These are phyloP conservation scores for Pythium insidiosum DNA, from an alignment of 352 stramenopile species.

Conservation along the genomic window DNA sequence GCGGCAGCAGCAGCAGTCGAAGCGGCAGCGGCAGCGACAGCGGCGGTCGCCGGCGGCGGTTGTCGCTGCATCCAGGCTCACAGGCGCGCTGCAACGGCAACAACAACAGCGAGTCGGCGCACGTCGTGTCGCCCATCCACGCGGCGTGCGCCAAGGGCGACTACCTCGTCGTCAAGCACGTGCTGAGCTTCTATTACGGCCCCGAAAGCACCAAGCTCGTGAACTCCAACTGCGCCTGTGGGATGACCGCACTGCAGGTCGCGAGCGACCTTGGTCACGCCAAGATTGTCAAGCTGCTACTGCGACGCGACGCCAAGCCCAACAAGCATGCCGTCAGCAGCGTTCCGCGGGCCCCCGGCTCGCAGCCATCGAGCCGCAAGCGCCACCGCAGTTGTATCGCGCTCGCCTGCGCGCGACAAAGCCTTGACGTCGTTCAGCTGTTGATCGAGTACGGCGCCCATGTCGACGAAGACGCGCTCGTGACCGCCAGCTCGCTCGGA, in stretches of 20 bases:
- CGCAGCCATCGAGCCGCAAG: constrained; percentile 16
- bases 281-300: constrained; percentile 51
- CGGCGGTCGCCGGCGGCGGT: not conserved
- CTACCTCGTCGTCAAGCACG: constrained; percentile 55
- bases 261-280: constrained; percentile 43
- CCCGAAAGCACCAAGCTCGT: constrained; percentile 52
- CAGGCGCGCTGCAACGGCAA: constrained; percentile 13
- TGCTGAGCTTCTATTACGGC: constrained; percentile 59
- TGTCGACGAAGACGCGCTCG: constrained; percentile 55
- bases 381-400: constrained; percentile 37
- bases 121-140: constrained; percentile 53
- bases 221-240: constrained; percentile 56
- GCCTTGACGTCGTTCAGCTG: constrained; percentile 38
- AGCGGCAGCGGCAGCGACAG: not conserved
- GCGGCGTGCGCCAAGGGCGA: constrained; percentile 51
- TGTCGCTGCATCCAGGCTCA: constrained; percentile 7
- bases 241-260: constrained; percentile 64
- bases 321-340: constrained; percentile 23
- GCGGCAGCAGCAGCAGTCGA: constrained; percentile 6
- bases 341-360: not conserved
- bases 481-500: constrained; percentile 29
- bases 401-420: constrained; percentile 35
- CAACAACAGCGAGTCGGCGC: constrained; percentile 6
- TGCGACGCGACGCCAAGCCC: constrained; percentile 45
- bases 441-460: constrained; percentile 50